Base-by-base conservation (phyloP, 2,329 filamentous ascomycete species). In the Didymella glomerata region DNA sequence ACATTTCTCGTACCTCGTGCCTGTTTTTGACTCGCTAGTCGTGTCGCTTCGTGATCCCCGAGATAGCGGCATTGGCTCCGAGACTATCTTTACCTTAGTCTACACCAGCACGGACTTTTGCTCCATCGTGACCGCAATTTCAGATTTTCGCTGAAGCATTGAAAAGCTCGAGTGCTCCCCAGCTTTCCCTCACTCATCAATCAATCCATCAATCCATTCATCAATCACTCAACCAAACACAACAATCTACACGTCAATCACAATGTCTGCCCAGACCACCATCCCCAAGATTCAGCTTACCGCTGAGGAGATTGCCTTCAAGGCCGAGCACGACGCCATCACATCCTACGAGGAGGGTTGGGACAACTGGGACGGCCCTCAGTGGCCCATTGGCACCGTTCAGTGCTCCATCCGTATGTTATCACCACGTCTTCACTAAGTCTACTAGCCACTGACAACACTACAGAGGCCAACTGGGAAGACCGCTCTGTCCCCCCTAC, bases 301-400 rank as follows among this genome's bases (percentile, higher is more conserved):
- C 28, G 41, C 62, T 11, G 64, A 61, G 38, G 61, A 68, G 32
- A 58, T 65, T 45, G 59, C 63, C 44, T 69, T 67, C 38, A 67
- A 71, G 65, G 61, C 54, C 27, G 68, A 71, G 48, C 68, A 68
- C 47, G 59, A 65, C 2, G 46, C 65, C 8, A 66, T 72, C 7
- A 63, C 53, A 5, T 66, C 66, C n/a, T 73, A 71, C 56, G 68
- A 71, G 48, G 59, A 71, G 25, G 68, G 66, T 8, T 71, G 66
- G 65, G 69, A 72, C 57, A 55, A 63, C 28, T 70, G 64, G 66
- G 69, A 72, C 38, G 68, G 66, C 3, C 70, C 68, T 10, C 41
- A 68, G 27, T 70, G 63, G 65, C 68, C 67, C 7, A 48, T 68
- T 1, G 68, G 67, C 34, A 64, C 63, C 36, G 59, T 65, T n/a